These are phyloP conservation scores for Trichocladium uniseriatum DNA, from an alignment of 495 filamentous ascomycete genomes.

Conservation along the genomic window DNA sequence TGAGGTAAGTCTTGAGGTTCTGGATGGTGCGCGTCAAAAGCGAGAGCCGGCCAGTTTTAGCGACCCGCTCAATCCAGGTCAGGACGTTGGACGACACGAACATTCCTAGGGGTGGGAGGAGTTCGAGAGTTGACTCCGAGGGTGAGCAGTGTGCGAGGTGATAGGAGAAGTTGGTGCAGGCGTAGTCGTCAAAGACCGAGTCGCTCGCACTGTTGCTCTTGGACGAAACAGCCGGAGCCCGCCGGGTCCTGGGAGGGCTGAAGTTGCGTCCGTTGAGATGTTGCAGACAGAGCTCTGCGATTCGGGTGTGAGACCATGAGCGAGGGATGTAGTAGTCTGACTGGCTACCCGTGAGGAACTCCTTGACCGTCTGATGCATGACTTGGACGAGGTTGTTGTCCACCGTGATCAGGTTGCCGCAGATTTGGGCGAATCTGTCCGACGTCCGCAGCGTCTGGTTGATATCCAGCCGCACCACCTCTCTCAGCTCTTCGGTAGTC, in stretches of 20 bases:
- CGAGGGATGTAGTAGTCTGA: conserved; percentile 11
- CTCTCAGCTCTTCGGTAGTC: conserved; percentile 12
- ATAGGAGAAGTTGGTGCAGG: conserved; percentile 14
- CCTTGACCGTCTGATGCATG: conserved; percentile 21
- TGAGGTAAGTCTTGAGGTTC: conserved; percentile 14
- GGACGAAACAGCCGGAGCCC: background rate
- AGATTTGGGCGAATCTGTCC: conserved; percentile 12
- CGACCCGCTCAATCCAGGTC: conserved; percentile 16
- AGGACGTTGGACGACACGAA: conserved; percentile 15
- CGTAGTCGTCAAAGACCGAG: conserved; percentile 13
- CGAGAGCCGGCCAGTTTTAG: conserved; percentile 9
- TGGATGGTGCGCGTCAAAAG: conserved; percentile 12
- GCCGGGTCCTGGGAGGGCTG: conserved; percentile 9
- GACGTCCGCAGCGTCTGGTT: conserved; percentile 12
- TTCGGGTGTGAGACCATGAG: conserved; percentile 11
- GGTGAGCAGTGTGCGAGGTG: conserved; percentile 16
- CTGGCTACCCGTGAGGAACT: conserved; percentile 13
- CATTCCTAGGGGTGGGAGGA: conserved; percentile 7
- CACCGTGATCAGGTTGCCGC: conserved; percentile 17
- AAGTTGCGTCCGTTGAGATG: conserved; percentile 16
- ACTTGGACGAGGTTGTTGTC: conserved; percentile 14
- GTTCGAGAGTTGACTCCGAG: conserved; percentile 3
- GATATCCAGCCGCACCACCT: conserved; percentile 17
- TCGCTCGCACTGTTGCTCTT: background rate
- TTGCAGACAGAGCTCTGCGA: conserved; percentile 16